Percentiles rank a stretch among this genome's conserved stretches.
Conservation (phyloP, 331 rosid species). For the Malus hybrid region DNA sequence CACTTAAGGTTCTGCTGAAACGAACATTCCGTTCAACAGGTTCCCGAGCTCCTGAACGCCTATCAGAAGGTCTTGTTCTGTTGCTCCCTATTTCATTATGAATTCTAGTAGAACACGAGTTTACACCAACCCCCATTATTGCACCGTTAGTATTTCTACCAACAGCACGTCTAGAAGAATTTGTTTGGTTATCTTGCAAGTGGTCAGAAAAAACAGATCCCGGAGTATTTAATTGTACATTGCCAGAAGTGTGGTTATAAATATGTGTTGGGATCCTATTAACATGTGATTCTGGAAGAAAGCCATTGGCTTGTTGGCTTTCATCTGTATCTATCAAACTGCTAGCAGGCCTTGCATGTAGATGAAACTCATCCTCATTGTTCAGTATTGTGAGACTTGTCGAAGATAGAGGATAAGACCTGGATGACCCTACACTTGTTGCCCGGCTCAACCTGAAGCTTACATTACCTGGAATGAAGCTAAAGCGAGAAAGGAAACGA, state of each 20-base stretch:
- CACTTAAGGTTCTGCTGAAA: conserved; percentile 92
- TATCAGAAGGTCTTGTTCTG: conserved; percentile 51
- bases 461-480: conserved; percentile 70
- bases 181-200: conserved; percentile 28
- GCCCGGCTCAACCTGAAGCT: conserved; percentile 92
- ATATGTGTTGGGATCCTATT: conserved; percentile 27
- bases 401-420: conserved; percentile 62
- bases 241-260: conserved; percentile 38
- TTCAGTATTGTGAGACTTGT: conserved; percentile 42
- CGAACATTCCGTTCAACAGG: conserved; percentile 87
- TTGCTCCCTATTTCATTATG: conserved; percentile 37
- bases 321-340: conserved; percentile 37
- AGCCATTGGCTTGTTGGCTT: conserved; percentile 31
- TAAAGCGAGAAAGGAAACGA: conserved; percentile 76
- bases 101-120: conserved; percentile 42
- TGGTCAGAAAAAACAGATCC: conserved; percentile 22
- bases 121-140: conserved; percentile 32
- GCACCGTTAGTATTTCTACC: conserved; percentile 28
- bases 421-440: conserved; percentile 79
- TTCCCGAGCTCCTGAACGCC: conserved; percentile 62
- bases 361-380: conserved; percentile 50
- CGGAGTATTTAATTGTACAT: conserved; percentile 28
- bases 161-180: conserved; percentile 35
- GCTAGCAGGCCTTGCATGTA: conserved; percentile 27
- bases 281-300: conserved; percentile 33